Evolutionary conservation across 2,329 filamentous ascomycete species (phyloP), one percentile per base, ranked within the genome.

Genomic region (Camillea tinctor): DNA sequence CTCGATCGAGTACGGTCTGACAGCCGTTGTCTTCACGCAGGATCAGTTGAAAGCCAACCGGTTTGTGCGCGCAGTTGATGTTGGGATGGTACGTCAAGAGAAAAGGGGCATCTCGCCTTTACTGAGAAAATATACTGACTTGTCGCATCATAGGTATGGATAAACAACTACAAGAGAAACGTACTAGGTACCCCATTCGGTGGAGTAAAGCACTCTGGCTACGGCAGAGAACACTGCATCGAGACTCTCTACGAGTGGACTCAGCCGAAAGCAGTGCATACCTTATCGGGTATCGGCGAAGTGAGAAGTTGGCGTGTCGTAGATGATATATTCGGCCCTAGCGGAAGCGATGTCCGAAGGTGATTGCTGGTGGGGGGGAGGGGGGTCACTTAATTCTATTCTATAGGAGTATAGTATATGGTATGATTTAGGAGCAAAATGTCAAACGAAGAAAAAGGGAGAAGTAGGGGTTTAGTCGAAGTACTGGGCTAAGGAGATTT

Each of bases 21-120:
- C 83, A 4, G 77, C 81, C 6, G 81, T 84, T 0, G 72, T 88
- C 3, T 88, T 88, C 64, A 87, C 85, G 0, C 75, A 79, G 67
- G 79, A 87, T 68, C 77, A 87, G 60, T 77, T 72, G 53, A 72
- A 73, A 65, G 77, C 76, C 22, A 77, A 80, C 66, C 70, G 74
- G 40, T 75, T 79, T 7, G 77, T 81, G 26, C 80, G 80, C 60
- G 84, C 83, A 55, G 81, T 87, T 52, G 82, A 86, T 71, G 81
- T 83, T 9, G 84, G 84, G 53, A 79, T 79, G 76, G 78, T 58
- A 17, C 7, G 56, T 30, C 11, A 30, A 6, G n/a, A 22, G 4
- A 13, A 21, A 50, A 50, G 26, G 26, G 26, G 26, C 13, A 30
- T 4, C n/a, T n/a, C 26, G 13, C 49, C 49, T 15, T 17, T 44